Conservation (phyloP, 306 rosid genomes). For the Abrus pulchellus region DNA sequence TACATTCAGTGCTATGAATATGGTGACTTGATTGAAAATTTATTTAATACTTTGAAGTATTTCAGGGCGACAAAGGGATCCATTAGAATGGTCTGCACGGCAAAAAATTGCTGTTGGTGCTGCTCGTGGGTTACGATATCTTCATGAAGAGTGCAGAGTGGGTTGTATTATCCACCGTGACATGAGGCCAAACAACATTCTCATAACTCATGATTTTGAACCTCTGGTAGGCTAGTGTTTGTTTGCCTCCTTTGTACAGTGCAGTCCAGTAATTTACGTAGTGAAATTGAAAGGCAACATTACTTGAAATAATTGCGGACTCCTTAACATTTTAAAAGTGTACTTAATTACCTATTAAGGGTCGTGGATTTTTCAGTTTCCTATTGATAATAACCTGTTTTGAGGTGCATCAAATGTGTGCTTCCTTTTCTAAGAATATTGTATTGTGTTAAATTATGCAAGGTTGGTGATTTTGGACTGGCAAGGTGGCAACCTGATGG, state of each 20-base stretch:
- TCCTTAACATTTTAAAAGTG: background rate
- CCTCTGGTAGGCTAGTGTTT: constrained; percentile 70
- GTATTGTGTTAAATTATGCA: constrained; percentile 45
- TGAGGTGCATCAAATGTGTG: constrained; percentile 38
- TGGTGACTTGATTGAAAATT: constrained; percentile 42
- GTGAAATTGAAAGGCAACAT: background rate
- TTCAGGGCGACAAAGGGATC: constrained; percentile 76
- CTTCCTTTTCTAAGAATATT: constrained; percentile 32
- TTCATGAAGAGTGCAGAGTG: constrained; percentile 98
- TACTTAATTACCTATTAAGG: background rate
- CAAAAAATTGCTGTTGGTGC: constrained; percentile 97
- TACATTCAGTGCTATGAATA: constrained; percentile 24
- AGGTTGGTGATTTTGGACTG: constrained; percentile 99
- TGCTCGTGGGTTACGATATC: constrained; percentile 96
- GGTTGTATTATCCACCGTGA: constrained; percentile 99
- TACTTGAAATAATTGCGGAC: background rate
- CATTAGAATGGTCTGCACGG: constrained; percentile 92
- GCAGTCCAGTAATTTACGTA: constrained; percentile 1
- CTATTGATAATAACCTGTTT: background rate
- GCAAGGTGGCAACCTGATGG: constrained; percentile 99
- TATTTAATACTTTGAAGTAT: constrained; percentile 39
- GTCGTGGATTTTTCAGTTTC: constrained; percentile 30
- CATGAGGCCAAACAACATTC: constrained; percentile 99
- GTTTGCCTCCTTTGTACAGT: background rate
- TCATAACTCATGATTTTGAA: constrained; percentile 98